Evolutionary conservation across 2,329 filamentous ascomycete genomes (phyloP).

Genomic region (Microcyclosporella mali): DNA sequence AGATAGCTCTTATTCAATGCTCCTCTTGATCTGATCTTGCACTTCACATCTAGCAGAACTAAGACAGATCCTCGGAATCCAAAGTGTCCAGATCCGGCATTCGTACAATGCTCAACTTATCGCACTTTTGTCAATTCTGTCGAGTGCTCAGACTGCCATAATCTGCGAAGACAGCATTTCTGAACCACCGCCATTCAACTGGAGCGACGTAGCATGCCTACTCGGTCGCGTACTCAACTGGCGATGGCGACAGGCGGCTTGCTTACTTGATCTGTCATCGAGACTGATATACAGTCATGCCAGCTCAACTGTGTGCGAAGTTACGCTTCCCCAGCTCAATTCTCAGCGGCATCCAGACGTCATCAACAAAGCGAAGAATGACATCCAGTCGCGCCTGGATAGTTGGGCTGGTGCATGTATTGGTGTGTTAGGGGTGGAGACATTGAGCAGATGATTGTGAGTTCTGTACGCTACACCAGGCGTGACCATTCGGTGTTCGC

Average conservation of each 20-base stretch:
- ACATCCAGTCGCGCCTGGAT: background rate
- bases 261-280: background rate
- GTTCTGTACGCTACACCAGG: too few species aligned
- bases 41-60: too few species aligned
- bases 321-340: background rate
- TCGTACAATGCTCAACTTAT: too few species aligned
- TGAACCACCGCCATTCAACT: slow-evolving; percentile 1
- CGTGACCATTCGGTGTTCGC: background rate
- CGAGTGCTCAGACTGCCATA: background rate
- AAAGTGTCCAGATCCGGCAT: too few species aligned
- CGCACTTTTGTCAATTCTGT: too few species aligned
- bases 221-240: background rate
- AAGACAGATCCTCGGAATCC: too few species aligned
- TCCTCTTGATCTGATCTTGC: too few species aligned
- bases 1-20: too few species aligned
- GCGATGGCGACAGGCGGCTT: background rate
- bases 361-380: background rate
- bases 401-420: slow-evolving; percentile 2
- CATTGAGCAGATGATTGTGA: background rate
- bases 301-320: slow-evolving; percentile 1
- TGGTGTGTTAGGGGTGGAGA: slow-evolving; percentile 1
- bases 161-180: slow-evolving; percentile 1
- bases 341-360: background rate
- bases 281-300: background rate
- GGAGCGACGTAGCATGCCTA: background rate